phyloP scores from a whole-genome alignment of 768 basidiomycete species.

The Vararia minispora region DNA sequence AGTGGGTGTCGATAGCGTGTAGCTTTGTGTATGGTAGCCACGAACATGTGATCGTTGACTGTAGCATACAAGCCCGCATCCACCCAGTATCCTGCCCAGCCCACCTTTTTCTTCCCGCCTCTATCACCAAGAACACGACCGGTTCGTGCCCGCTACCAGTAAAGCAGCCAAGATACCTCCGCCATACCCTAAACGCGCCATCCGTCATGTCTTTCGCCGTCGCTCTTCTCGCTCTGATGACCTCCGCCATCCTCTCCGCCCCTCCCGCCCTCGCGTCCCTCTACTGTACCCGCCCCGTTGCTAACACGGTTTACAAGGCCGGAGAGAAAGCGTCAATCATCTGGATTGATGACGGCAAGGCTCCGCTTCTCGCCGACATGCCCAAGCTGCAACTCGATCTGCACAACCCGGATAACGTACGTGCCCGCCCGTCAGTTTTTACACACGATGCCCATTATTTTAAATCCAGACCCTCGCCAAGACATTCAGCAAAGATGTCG shows the following conservation, averaged over 20 bases:
- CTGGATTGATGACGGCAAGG: constrained; percentile 4
- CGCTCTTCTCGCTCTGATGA: neutral
- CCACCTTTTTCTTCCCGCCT: neutral
- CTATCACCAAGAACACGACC: neutral
- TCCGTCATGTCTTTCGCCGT: neutral
- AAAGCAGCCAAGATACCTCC: too few relatives aligned
- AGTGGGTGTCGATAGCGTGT: too few relatives aligned
- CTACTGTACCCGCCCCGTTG: constrained; percentile 2
- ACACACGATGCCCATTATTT: neutral
- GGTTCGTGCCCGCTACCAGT: constrained; percentile 4
- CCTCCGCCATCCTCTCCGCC: constrained; percentile 1
- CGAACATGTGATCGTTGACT: neutral
- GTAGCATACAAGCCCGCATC: neutral
- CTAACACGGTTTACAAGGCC: constrained; percentile 3
- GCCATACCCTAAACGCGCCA: too few relatives aligned
- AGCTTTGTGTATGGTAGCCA: too few relatives aligned
- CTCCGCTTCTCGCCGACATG: neutral
- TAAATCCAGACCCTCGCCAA: neutral
- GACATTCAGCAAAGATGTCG: neutral
- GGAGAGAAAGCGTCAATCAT: neutral
- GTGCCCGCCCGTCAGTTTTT: neutral
- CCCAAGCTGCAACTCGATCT: neutral
- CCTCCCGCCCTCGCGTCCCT: neutral
- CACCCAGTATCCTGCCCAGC: neutral
- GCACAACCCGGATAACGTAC: neutral